Percentiles rank a stretch among this genome's conserved stretches.
These are phyloP conservation scores for Simplicillium sp. DNA, from an alignment of 2,329 filamentous ascomycete genomes.

Conservation along the genomic window DNA sequence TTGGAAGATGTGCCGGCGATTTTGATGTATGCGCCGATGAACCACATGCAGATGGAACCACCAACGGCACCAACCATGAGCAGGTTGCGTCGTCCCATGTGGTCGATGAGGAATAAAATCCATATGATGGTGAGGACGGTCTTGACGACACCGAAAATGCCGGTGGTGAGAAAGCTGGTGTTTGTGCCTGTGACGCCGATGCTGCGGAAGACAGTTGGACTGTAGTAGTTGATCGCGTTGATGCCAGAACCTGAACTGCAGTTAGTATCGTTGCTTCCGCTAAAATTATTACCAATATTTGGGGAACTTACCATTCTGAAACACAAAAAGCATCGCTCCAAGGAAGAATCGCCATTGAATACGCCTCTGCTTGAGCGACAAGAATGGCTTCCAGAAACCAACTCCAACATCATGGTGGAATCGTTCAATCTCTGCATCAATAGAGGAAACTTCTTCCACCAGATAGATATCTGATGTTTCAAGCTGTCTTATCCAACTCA, in stretches of 20 bases:
- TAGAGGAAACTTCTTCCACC: conserved; percentile 60
- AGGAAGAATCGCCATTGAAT: conserved; percentile 65
- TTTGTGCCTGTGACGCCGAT: conserved; percentile 36
- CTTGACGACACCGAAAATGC: conserved; percentile 71
- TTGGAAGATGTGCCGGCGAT: conserved; percentile 37
- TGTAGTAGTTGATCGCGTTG: conserved; percentile 73
- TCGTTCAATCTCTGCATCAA: conserved; percentile 60
- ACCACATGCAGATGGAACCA: conserved; percentile 56
- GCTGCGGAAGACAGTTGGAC: conserved; percentile 31
- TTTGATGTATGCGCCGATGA: conserved; percentile 40
- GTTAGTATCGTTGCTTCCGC: neutral
- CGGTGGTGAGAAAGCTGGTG: conserved; percentile 49
- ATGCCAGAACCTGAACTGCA: conserved; percentile 42
- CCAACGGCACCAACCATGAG: conserved; percentile 51
- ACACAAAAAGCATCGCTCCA: conserved; percentile 65
- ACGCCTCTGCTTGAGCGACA: conserved; percentile 41
- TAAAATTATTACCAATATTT: too few species aligned
- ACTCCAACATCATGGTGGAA: conserved; percentile 53
- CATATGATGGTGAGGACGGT: conserved; percentile 59
- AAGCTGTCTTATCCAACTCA: conserved; percentile 58
- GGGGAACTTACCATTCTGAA: conserved; percentile 55
- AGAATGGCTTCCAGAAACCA: conserved; percentile 69
- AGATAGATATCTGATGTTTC: conserved; percentile 52
- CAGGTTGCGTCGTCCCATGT: conserved; percentile 42
- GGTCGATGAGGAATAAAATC: conserved; percentile 60